Conservation (phyloP, 139 green algal species). For the Micromonas pusilla region DNA sequence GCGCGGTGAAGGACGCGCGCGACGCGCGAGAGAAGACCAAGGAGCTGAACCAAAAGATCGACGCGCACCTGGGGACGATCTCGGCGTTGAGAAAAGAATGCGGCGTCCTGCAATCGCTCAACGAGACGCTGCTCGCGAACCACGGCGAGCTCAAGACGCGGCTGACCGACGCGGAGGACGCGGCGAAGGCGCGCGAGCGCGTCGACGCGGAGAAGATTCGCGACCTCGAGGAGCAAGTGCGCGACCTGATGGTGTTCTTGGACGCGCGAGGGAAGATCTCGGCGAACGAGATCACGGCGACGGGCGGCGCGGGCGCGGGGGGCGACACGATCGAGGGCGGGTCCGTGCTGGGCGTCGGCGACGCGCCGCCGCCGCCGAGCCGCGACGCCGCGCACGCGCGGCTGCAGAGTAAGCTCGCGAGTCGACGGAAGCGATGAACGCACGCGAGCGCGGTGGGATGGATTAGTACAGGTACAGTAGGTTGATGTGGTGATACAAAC, state of each 20-base stretch:
- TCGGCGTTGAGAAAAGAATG: background rate
- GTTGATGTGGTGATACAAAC: no score
- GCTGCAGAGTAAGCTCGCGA: background rate
- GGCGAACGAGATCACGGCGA: background rate
- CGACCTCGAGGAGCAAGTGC: constrained; percentile 34
- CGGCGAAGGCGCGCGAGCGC: background rate
- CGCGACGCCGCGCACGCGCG: background rate
- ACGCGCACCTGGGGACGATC: background rate
- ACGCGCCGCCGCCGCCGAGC: background rate
- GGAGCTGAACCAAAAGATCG: background rate
- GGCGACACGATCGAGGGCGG: background rate
- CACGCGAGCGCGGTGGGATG: no score
- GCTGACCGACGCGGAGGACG: background rate
- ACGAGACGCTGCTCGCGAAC: constrained; percentile 41
- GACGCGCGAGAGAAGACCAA: background rate
- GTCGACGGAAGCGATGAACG: background rate
- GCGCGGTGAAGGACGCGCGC: background rate
- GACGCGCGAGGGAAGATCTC: constrained; percentile 13
- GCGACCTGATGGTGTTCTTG: constrained; percentile 40
- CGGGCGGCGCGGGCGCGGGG: background rate
- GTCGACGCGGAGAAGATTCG: constrained; percentile 7
- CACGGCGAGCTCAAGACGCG: constrained; percentile 32
- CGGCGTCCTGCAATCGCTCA: background rate
- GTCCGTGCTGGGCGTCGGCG: background rate
- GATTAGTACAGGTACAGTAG: no score